Conservation (phyloP, 306 rosid species). For the Coriaria nepalensis region DNA sequence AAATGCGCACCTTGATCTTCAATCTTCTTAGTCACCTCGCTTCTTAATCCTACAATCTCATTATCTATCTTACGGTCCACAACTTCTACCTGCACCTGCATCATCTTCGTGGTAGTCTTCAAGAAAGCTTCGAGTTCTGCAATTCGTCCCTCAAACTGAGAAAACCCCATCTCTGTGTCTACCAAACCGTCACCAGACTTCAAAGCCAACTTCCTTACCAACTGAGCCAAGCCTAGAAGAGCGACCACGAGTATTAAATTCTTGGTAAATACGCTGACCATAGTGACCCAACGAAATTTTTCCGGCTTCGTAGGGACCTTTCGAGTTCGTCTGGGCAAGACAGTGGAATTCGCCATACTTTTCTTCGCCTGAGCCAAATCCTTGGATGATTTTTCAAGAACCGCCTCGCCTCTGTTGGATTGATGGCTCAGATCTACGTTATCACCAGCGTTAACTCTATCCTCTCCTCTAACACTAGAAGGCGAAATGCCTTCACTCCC, state of each 20-base stretch:
- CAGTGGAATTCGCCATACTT: constrained; percentile 26
- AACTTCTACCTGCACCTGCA: constrained; percentile 73
- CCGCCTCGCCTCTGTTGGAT: constrained; percentile 24
- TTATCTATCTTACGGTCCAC: constrained; percentile 61
- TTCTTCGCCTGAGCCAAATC: constrained; percentile 33
- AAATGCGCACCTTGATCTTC: constrained; percentile 35
- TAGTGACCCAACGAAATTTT: constrained; percentile 59
- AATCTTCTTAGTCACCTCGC: constrained; percentile 38
- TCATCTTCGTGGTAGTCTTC: constrained; percentile 51
- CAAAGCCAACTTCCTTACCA: constrained; percentile 33
- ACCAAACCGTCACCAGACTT: constrained; percentile 22
- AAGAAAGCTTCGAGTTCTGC: constrained; percentile 53
- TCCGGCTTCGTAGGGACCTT: constrained; percentile 23
- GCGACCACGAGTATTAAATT: constrained; percentile 35
- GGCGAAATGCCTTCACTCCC: constrained; percentile 33
- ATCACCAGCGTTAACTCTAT: background rate
- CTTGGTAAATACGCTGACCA: constrained; percentile 43
- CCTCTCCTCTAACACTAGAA: constrained; percentile 20
- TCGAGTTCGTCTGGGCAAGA: constrained; percentile 24
- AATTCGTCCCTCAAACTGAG: constrained; percentile 63
- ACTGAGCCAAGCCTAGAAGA: constrained; percentile 44
- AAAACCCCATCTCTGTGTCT: constrained; percentile 26
- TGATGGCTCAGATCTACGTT: too few relatives aligned
- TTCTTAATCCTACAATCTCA: constrained; percentile 49
- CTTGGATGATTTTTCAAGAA: constrained; percentile 31